A percentile compares a stretch with the other conserved stretches of the same genome.
phyloP scores from a whole-genome alignment of 2,329 filamentous ascomycete genomes.

The Aspergillus transmontanensis region DNA sequence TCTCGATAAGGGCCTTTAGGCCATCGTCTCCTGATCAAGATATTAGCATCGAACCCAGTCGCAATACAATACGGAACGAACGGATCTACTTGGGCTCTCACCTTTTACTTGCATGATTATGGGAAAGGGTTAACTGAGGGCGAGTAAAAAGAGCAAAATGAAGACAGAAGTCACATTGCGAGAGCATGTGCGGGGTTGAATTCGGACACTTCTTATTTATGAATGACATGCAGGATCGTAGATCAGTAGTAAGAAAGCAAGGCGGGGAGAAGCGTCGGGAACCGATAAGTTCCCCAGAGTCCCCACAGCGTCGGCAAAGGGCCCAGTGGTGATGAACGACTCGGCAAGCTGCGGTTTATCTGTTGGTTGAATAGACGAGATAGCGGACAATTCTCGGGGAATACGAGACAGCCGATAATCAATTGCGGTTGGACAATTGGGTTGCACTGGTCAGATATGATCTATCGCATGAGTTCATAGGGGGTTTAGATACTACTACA shows the following conservation, averaged over 20 bases:
- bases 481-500: no score
- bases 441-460: background rate
- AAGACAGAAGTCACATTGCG: background rate
- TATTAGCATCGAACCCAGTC: background rate
- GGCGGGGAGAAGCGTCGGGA: background rate
- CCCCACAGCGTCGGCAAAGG: constrained; percentile 1
- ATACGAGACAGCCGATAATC: background rate
- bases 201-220: background rate
- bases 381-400: background rate
- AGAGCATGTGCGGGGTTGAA: background rate
- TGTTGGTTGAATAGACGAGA: background rate
- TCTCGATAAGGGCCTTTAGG: constrained; percentile 29
- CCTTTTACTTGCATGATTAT: background rate
- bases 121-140: background rate
- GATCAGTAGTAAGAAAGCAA: background rate
- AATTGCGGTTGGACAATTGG: background rate
- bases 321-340: background rate
- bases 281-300: background rate
- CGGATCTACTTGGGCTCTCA: background rate
- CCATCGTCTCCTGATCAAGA: background rate
- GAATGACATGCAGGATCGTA: background rate
- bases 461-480: background rate
- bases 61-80: background rate
- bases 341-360: background rate
- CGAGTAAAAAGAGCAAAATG: background rate